phyloP scores from a whole-genome alignment of 2,329 filamentous ascomycete species.

The Ophiocordyceps robertsii region DNA sequence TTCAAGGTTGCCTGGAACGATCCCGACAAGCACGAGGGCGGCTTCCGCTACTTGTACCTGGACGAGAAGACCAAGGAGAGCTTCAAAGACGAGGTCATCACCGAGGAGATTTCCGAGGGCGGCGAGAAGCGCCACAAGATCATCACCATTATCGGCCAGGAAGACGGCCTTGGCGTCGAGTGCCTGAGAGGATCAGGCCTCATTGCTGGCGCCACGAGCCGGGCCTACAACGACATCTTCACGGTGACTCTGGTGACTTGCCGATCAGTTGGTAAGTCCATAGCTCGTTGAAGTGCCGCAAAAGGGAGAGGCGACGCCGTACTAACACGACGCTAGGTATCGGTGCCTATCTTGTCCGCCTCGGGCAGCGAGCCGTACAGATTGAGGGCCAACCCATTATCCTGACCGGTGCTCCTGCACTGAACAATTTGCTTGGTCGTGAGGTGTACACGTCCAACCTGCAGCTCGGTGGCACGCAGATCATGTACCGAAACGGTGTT shows the following conservation, averaged over 20 bases:
- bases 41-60: constrained; percentile 96
- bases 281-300: not conserved
- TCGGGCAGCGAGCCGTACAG: constrained; percentile 96
- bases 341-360: constrained; percentile 94
- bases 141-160: constrained; percentile 79
- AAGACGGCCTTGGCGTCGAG: constrained; percentile 95
- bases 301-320: not conserved
- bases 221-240: constrained; percentile 98
- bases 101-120: constrained; percentile 72
- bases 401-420: constrained; percentile 87
- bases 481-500: constrained; percentile 99
- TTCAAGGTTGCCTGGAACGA: constrained; percentile 98
- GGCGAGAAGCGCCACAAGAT: constrained; percentile 91
- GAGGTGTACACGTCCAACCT: constrained; percentile 99
- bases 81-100: constrained; percentile 64
- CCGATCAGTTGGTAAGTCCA: constrained; percentile 71
- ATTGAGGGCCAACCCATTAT: constrained; percentile 99
- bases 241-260: constrained; percentile 96
- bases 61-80: constrained; percentile 74
- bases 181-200: constrained; percentile 94
- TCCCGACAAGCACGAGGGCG: constrained; percentile 60
- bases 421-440: constrained; percentile 95
- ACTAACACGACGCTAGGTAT: constrained; percentile 44
- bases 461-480: constrained; percentile 98
- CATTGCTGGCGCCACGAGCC: constrained; percentile 92